Percentiles rank a stretch among this genome's conserved stretches.
Conservation (phyloP, 805 yeast species). For the Scheffersomyces coipomensis region DNA sequence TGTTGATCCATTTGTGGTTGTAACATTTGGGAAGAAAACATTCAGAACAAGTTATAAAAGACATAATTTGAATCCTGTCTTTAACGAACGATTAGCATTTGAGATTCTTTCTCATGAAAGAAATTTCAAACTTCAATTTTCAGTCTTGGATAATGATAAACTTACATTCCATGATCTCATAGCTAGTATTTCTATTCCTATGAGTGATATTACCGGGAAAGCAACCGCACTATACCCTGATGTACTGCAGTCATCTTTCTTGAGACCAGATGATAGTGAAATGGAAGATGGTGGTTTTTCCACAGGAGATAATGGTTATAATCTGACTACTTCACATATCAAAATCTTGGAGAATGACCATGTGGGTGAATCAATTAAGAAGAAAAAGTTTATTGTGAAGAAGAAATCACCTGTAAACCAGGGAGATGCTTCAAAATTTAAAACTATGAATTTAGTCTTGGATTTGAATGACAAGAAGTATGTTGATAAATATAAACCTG, state of each 20-base stretch:
- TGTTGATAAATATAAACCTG: conserved; percentile 46
- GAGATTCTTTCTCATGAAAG: conserved; percentile 69
- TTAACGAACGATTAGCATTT: conserved; percentile 76
- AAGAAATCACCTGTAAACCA: conserved; percentile 26
- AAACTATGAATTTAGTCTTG: conserved; percentile 38
- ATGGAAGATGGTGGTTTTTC: conserved; percentile 4
- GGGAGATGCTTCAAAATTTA: conserved; percentile 41
- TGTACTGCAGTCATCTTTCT: background rate
- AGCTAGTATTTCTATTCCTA: conserved; percentile 60
- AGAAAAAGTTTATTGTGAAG: conserved; percentile 22
- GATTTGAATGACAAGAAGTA: conserved; percentile 28
- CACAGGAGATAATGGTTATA: conserved; percentile 6
- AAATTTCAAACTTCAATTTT: conserved; percentile 63
- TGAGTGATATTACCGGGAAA: conserved; percentile 45
- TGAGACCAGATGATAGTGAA: background rate
- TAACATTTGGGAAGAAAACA: conserved; percentile 84
- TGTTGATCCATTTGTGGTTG: conserved; percentile 95
- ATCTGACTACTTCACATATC: conserved; percentile 5
- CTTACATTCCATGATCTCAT: conserved; percentile 82
- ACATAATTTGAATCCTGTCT: conserved; percentile 80
- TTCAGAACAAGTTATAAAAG: conserved; percentile 82
- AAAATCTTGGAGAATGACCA: conserved; percentile 9
- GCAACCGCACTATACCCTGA: conserved; percentile 20
- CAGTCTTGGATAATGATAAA: conserved; percentile 80
- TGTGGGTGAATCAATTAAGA: conserved; percentile 5